phyloP scores from a whole-genome alignment of 257 asterid species.

The Plantago elongata region DNA sequence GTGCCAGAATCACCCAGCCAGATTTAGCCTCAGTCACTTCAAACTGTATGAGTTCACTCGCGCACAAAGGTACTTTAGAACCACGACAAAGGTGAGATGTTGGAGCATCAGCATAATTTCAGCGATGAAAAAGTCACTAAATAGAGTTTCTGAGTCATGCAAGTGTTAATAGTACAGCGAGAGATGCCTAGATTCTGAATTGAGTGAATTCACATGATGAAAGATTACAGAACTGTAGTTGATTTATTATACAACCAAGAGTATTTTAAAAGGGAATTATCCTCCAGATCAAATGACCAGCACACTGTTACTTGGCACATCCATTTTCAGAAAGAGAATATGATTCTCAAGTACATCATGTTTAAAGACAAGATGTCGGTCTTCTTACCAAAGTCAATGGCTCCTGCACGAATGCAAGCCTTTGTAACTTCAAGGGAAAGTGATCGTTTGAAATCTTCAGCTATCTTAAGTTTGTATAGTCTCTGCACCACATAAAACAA shows the following conservation, averaged over 20 bases:
- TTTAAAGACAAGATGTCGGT: not conserved
- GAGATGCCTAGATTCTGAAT: not conserved
- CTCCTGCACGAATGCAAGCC: conserved; percentile 83
- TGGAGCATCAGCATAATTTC: conserved; percentile 14
- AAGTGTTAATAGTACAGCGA: conserved; percentile 8
- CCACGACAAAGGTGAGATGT: not conserved
- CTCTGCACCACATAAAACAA: conserved; percentile 50
- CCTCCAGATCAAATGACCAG: too few species aligned
- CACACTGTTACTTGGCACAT: not conserved
- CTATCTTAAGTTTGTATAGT: conserved; percentile 80
- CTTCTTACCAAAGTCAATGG: conserved; percentile 65
- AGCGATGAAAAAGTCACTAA: conserved; percentile 4
- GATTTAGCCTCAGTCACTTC: conserved; percentile 1
- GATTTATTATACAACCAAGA: too few species aligned
- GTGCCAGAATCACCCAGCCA: not conserved
- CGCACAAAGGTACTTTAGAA: not conserved
- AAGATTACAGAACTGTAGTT: too few species aligned
- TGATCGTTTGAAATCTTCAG: conserved; percentile 65
- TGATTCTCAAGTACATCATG: not conserved
- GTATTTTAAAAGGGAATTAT: too few species aligned
- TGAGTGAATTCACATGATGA: not conserved
- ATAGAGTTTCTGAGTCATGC: not conserved
- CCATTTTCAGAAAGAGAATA: not conserved
- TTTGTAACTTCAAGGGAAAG: conserved; percentile 80
- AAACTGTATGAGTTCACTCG: not conserved